A percentile compares a stretch with the other conserved stretches of the same genome.
Conservation (phyloP, 768 basidiomycete genomes). For the Pilatotrama ljubarskyi region DNA sequence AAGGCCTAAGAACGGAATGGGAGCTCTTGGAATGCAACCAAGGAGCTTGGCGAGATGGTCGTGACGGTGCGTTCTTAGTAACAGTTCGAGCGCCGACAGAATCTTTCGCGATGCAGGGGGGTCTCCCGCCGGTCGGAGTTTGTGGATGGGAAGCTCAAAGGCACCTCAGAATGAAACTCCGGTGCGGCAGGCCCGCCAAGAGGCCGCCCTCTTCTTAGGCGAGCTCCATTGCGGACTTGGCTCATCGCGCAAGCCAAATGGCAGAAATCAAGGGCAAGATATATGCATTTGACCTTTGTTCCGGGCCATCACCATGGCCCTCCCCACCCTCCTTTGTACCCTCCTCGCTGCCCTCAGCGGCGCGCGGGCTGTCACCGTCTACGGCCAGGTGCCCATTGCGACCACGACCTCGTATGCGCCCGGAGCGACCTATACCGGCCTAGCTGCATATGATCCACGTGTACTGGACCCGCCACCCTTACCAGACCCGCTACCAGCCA, state of each 20-base stretch:
- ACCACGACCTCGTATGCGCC: constrained; percentile 36
- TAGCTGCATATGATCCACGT: constrained; percentile 55
- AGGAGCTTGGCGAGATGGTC: constrained; percentile 7
- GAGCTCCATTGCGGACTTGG: constrained; percentile 8
- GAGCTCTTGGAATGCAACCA: constrained; percentile 13
- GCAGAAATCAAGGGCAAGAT: neutral
- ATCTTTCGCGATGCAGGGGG: neutral
- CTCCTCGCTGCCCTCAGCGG: constrained; percentile 8
- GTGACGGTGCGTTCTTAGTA: constrained; percentile 2
- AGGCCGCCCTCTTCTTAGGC: neutral
- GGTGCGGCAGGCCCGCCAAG: neutral
- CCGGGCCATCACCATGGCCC: constrained; percentile 2
- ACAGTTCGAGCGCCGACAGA: neutral
- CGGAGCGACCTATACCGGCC: constrained; percentile 44
- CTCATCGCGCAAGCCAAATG: neutral
- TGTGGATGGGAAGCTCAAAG: neutral
- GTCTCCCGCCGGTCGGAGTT: neutral
- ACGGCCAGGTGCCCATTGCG: constrained; percentile 23
- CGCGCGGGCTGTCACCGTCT: constrained; percentile 24
- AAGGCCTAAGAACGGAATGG: neutral
- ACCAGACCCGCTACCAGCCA: constrained; percentile 45
- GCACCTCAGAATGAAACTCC: neutral
- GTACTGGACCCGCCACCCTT: constrained; percentile 50
- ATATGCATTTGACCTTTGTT: neutral
- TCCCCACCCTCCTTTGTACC: constrained; percentile 12